phyloP scores from a whole-genome alignment of 2,329 filamentous ascomycete genomes.

The Colletotrichum chlorophyti region DNA sequence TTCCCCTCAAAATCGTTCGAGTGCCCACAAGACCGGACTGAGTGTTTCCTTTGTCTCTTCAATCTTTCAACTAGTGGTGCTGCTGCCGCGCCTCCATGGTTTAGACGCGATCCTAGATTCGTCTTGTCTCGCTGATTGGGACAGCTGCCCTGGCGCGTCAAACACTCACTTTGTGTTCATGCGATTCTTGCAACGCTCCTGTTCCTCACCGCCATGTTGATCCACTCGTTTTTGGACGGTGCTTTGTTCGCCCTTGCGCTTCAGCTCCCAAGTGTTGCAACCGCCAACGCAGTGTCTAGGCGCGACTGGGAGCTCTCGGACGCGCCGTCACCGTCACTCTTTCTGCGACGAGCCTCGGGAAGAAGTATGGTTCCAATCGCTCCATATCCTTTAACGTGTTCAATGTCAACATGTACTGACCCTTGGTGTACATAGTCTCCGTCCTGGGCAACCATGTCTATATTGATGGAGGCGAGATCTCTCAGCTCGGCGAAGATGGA shows the following conservation, averaged over 20 bases:
- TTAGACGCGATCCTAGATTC: too few relatives aligned
- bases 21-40: too few relatives aligned
- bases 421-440: not conserved
- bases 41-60: too few relatives aligned
- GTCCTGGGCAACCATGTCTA: conserved; percentile 44
- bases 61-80: too few relatives aligned
- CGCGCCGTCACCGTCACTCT: not conserved
- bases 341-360: not conserved
- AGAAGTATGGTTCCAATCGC: not conserved
- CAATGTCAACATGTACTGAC: not conserved
- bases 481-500: conserved; percentile 16
- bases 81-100: too few relatives aligned
- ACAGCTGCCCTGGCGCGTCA: not conserved
- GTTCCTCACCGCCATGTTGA: not conserved
- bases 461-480: conserved; percentile 45
- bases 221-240: not conserved
- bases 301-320: not conserved
- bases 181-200: not conserved
- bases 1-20: too few relatives aligned
- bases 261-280: not conserved
- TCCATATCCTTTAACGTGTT: too few relatives aligned
- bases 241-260: not conserved
- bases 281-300: not conserved
- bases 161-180: not conserved
- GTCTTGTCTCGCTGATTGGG: not conserved